phyloP scores from a whole-genome alignment of 179 eudicot genomes.

The Silene coronaria region DNA sequence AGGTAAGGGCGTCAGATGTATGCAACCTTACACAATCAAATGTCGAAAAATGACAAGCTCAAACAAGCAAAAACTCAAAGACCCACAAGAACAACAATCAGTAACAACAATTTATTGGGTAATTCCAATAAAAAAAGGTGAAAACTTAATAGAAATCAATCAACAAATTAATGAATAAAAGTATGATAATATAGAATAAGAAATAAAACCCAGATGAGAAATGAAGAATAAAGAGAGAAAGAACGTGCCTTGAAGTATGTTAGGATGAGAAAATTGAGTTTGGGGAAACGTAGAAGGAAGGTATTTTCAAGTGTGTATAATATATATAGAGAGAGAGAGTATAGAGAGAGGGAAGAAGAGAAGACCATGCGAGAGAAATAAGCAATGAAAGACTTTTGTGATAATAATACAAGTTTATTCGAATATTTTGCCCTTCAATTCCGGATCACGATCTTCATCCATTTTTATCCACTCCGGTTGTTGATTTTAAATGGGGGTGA shows the following conservation, averaged over 20 bases:
- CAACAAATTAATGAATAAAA: background rate
- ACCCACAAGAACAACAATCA: slow-evolving; percentile 13
- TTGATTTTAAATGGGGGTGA: no score
- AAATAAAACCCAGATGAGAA: background rate
- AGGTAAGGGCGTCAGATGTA: no score
- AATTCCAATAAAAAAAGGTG: slow-evolving; percentile 12
- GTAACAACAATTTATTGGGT: background rate
- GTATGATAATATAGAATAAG: background rate
- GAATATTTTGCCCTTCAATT: background rate
- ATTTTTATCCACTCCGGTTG: no score
- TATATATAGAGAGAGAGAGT: background rate
- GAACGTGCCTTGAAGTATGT: slow-evolving; percentile 17
- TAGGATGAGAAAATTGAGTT: slow-evolving; percentile 11
- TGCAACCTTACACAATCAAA: no score
- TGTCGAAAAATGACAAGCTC: background rate
- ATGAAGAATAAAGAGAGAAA: slow-evolving; percentile 8
- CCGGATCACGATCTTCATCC: slow-evolving; percentile 26
- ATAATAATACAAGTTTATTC: background rate
- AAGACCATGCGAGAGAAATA: slow-evolving; percentile 10
- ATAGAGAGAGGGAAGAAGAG: background rate
- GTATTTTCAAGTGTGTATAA: slow-evolving; percentile 1
- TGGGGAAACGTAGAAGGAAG: slow-evolving; percentile 15
- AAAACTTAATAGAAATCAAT: slow-evolving; percentile 6
- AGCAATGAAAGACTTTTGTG: slow-evolving; percentile 9
- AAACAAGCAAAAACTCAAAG: slow-evolving; percentile 17